A percentile compares a stretch with the other conserved stretches of the same genome.
These are phyloP conservation scores for Aspergillus bridgeri DNA, from an alignment of 495 filamentous ascomycete species.

Conservation along the genomic window DNA sequence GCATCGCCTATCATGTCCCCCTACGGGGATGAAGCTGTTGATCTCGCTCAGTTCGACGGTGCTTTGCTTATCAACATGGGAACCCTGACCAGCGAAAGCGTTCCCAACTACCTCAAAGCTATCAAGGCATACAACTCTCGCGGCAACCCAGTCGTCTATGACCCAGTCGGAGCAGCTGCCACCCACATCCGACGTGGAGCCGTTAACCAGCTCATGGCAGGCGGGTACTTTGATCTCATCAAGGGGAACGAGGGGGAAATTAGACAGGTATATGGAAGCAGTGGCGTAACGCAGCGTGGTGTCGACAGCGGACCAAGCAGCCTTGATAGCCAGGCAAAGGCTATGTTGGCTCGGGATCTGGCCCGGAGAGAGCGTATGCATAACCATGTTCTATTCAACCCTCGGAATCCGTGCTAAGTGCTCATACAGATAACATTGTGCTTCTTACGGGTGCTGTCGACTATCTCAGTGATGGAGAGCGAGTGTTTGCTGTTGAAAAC, in stretches of 20 bases:
- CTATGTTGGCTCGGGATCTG: slow-evolving; percentile 57
- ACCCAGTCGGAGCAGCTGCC: slow-evolving; percentile 90
- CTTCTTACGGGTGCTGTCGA: slow-evolving; percentile 82
- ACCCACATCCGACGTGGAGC: slow-evolving; percentile 69
- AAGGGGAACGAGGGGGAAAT: slow-evolving; percentile 97
- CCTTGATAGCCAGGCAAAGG: slow-evolving; percentile 51
- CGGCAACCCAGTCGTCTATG: slow-evolving; percentile 74
- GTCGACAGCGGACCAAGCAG: slow-evolving; percentile 75
- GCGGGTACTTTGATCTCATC: slow-evolving; percentile 78
- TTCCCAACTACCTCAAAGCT: slow-evolving; percentile 63
- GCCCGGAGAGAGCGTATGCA: slow-evolving; percentile 57
- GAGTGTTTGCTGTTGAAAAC: slow-evolving; percentile 65
- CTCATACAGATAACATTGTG: slow-evolving; percentile 56
- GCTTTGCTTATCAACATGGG: slow-evolving; percentile 94
- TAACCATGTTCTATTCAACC: not conserved
- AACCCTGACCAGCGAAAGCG: slow-evolving; percentile 68
- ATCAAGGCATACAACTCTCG: slow-evolving; percentile 73
- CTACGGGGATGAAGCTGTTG: slow-evolving; percentile 75
- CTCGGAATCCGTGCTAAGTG: not conserved
- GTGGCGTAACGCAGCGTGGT: slow-evolving; percentile 66
- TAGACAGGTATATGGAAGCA: slow-evolving; percentile 57
- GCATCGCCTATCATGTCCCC: slow-evolving; percentile 94
- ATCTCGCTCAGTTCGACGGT: slow-evolving; percentile 63
- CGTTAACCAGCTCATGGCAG: slow-evolving; percentile 66
- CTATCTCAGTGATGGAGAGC: slow-evolving; percentile 70